Percentiles rank a stretch among this genome's conserved stretches.
Evolutionary conservation across 176 grass and related monocot species (phyloP).

Genomic region (Microstegium vimineum): DNA sequence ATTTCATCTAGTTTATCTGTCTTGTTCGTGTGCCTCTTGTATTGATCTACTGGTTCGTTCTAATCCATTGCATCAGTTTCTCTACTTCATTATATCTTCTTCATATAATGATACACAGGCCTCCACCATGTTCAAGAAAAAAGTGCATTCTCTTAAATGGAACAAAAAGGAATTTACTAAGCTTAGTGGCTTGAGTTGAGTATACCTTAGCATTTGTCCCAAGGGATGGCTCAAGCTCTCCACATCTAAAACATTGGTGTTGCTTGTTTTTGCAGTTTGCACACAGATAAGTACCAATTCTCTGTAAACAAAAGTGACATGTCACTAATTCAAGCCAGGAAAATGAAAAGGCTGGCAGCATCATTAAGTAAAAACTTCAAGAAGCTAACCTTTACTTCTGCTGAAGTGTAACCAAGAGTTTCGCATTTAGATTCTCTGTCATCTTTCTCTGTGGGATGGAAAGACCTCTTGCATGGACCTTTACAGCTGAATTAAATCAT

Average conservation of each 20-base stretch:
- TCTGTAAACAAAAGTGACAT: conserved; percentile 32
- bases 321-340: neutral
- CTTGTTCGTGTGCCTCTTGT: too few species aligned
- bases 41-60: too few species aligned
- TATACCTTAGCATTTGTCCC: conserved; percentile 65
- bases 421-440: conserved; percentile 49
- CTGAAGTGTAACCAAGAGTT: conserved; percentile 52
- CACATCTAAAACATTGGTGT: conserved; percentile 77
- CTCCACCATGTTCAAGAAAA: neutral
- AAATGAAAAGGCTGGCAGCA: conserved; percentile 8
- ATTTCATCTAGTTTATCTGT: too few species aligned
- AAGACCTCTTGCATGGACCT: conserved; percentile 68
- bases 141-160: neutral
- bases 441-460: conserved; percentile 56
- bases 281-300: conserved; percentile 50
- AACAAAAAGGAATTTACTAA: neutral
- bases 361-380: neutral
- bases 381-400: conserved; percentile 52
- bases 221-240: conserved; percentile 62
- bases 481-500: conserved; percentile 58
- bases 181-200: neutral
- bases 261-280: conserved; percentile 63
- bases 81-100: neutral
- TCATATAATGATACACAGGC: neutral
- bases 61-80: neutral